Conservation (phyloP, 2,329 filamentous ascomycete species). For the Lasiodiplodia sp. region DNA sequence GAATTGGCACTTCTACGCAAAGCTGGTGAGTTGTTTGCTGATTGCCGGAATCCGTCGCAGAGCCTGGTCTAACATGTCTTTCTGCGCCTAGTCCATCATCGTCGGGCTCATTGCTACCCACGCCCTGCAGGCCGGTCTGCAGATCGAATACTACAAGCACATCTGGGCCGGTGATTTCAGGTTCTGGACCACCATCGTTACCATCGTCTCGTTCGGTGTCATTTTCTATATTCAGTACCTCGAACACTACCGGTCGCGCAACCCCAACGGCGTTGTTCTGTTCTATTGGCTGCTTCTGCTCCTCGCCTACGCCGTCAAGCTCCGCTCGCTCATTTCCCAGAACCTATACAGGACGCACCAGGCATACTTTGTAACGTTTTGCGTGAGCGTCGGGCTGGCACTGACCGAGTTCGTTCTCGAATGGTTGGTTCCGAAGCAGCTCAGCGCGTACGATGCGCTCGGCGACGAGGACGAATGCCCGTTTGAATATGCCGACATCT, state of each 20-base stretch:
- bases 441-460: conserved; percentile 72
- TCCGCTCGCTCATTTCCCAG: conserved; percentile 84
- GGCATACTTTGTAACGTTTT: conserved; percentile 80
- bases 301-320: conserved; percentile 79
- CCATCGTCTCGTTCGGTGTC: conserved; percentile 74
- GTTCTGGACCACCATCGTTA: conserved; percentile 80
- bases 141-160: conserved; percentile 72
- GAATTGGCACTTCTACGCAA: conserved; percentile 92
- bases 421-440: conserved; percentile 84
- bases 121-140: conserved; percentile 75
- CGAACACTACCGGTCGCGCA: conserved; percentile 82
- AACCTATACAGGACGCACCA: conserved; percentile 70
- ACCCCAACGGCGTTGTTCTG: conserved; percentile 85
- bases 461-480: conserved; percentile 76
- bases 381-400: conserved; percentile 73
- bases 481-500: conserved; percentile 90
- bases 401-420: conserved; percentile 77
- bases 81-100: conserved; percentile 62
- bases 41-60: neutral
- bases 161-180: conserved; percentile 84
- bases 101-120: conserved; percentile 72
- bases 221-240: conserved; percentile 84
- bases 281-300: conserved; percentile 93
- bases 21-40: conserved; percentile 71
- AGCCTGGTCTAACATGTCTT: neutral